Base-by-base conservation (phyloP, 2,329 filamentous ascomycete species). In the Cytospora piceicola region DNA sequence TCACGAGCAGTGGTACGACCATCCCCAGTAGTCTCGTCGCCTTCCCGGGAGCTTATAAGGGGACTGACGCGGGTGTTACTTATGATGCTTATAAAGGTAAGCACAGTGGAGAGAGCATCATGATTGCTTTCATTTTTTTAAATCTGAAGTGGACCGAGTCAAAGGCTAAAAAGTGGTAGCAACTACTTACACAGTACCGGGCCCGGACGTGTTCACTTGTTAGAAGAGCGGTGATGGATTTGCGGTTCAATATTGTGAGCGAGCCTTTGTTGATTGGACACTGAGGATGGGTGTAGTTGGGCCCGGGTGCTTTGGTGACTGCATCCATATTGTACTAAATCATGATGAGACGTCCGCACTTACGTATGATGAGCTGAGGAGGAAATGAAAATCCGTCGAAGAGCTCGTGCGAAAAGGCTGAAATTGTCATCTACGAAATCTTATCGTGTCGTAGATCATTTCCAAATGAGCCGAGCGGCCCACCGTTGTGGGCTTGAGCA, bases 11-110 rank as follows among this genome's bases (percentile, higher is more conserved):
- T 27, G 83, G 82, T 8, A 79, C 72, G 58, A 79, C 77, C 9
- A 76, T 73, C 1, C 80, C 80, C 1, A 72, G 74, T 4, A 71
- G 71, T 53, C 73, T 83, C 46, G 84, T 86, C 20, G 70, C 78
- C 1, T 84, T 86, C 74, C 84, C 84, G 0, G 84, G 84, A 8
- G 83, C 81, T 1, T 86, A 87, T 71, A 78, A 79, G 70, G 73
- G 72, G 1, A 76, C 73, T 22, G 83, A 85, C 65, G 74, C 83
- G 0, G 84, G 84, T 0, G 79, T 87, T 61, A 82, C 80, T 15
- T 85, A 82, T 67, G 79, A 85, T 71, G 73, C 81, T n/a, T 86
- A 85, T 71, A 77, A 81, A 71, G 77, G 77, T 78, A 59, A 71
- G 77, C 70, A n/a, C n/a, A n/a, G n/a, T n/a, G n/a, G n/a, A n/a